phyloP scores from a whole-genome alignment of 2,329 filamentous ascomycete genomes.

The Leptographium radiaticola region DNA sequence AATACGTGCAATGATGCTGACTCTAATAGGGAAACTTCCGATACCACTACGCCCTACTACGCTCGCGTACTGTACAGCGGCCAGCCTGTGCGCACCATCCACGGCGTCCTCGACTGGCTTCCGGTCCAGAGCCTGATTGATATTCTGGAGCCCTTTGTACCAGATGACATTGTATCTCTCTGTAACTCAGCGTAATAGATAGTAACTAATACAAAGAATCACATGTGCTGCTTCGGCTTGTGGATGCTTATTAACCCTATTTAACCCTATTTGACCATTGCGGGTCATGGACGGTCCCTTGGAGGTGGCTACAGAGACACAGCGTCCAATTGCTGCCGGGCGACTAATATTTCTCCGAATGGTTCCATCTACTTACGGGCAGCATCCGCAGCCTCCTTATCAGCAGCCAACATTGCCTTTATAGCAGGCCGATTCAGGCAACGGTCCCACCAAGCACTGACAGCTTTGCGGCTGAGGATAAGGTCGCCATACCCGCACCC shows the following conservation, averaged over 20 bases:
- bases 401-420: conserved; percentile 20
- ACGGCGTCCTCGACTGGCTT: conserved; percentile 4
- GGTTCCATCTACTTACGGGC: conserved; percentile 8
- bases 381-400: conserved; percentile 19
- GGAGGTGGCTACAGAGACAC: too few relatives aligned
- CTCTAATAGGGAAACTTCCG: background rate
- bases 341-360: background rate
- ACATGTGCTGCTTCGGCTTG: too few relatives aligned
- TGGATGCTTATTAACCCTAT: too few relatives aligned
- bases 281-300: too few relatives aligned
- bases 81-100: conserved; percentile 2
- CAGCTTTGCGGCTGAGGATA: conserved; percentile 20
- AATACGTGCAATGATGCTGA: background rate
- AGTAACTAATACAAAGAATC: too few relatives aligned
- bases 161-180: background rate
- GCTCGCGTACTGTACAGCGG: conserved; percentile 4
- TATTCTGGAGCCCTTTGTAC: conserved; percentile 1
- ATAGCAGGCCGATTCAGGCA: conserved; percentile 23
- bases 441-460: conserved; percentile 29
- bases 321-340: too few relatives aligned
- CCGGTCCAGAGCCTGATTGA: background rate
- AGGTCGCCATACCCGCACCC: conserved; percentile 25
- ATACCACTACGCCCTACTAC: background rate
- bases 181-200: background rate
- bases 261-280: too few relatives aligned